These are phyloP conservation scores for Daldinia grandis DNA, from an alignment of 495 filamentous ascomycete genomes.

Conservation along the genomic window DNA sequence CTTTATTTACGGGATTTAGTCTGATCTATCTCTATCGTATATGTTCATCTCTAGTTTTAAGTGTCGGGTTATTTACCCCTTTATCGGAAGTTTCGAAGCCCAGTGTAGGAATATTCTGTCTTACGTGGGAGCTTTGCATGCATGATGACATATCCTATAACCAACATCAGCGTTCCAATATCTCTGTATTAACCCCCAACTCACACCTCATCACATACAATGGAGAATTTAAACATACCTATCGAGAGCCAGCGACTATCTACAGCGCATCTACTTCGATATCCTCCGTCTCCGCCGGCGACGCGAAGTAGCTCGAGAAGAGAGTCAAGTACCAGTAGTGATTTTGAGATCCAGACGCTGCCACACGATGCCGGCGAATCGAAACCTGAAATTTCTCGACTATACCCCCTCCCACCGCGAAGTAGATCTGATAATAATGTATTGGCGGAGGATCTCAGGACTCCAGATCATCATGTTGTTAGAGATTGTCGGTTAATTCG, in stretches of 20 bases:
- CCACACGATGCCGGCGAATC: slow-evolving; percentile 24
- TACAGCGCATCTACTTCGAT: slow-evolving; percentile 12
- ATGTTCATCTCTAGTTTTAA: not conserved
- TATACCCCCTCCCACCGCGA: slow-evolving; percentile 75
- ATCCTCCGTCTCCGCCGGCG: slow-evolving; percentile 38
- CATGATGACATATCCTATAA: slow-evolving; percentile 26
- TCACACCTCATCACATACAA: slow-evolving; percentile 4
- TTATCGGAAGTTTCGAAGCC: not conserved
- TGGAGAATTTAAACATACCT: slow-evolving; percentile 27
- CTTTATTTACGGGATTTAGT: not conserved
- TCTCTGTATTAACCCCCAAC: not conserved
- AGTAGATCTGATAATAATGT: slow-evolving; percentile 67
- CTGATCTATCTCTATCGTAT: not conserved
- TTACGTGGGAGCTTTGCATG: slow-evolving; percentile 21
- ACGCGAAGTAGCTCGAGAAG: slow-evolving; percentile 40
- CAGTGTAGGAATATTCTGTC: slow-evolving; percentile 10
- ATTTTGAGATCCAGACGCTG: slow-evolving; percentile 16
- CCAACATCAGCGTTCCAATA: slow-evolving; percentile 15
- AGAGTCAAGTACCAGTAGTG: slow-evolving; percentile 22
- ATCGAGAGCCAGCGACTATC: slow-evolving; percentile 11
- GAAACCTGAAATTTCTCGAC: slow-evolving; percentile 15
- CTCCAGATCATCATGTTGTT: slow-evolving; percentile 86
- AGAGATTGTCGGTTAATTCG: slow-evolving; percentile 87
- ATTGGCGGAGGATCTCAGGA: slow-evolving; percentile 78
- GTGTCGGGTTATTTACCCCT: slow-evolving; percentile 8